Percentiles rank a stretch among this genome's conserved stretches.
Evolutionary conservation across 2,329 filamentous ascomycete genomes (phyloP).

Genomic region (Bipolaris sorokiniana): DNA sequence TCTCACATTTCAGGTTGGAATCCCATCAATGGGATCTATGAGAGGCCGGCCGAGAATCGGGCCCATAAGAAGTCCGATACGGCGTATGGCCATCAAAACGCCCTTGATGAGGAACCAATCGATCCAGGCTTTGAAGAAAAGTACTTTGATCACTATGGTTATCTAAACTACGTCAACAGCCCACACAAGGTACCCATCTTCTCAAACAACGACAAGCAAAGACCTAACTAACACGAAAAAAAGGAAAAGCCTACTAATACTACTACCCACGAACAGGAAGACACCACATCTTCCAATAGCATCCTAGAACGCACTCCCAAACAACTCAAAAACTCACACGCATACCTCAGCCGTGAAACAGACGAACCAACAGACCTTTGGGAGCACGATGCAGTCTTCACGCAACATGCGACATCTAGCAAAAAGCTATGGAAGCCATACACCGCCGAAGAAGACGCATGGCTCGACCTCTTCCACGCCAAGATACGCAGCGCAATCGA

Average conservation of each 20-base stretch:
- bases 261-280: too few relatives aligned
- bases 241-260: too few relatives aligned
- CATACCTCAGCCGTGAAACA: not conserved
- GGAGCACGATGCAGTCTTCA: conserved; percentile 9
- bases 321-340: too few relatives aligned
- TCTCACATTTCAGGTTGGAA: too few relatives aligned
- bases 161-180: not conserved
- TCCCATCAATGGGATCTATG: too few relatives aligned
- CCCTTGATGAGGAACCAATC: not conserved
- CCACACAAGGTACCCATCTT: not conserved
- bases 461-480: conserved; percentile 18
- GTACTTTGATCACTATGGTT: not conserved
- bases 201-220: not conserved
- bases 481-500: conserved; percentile 16
- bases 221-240: not conserved
- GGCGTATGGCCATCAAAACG: not conserved
- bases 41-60: not conserved
- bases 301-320: too few relatives aligned
- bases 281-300: too few relatives aligned
- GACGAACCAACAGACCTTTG: not conserved
- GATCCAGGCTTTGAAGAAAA: not conserved
- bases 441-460: conserved; percentile 20
- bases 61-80: not conserved
- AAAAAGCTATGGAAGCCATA: conserved; percentile 5
- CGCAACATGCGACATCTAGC: not conserved